Percentiles rank a stretch among this genome's conserved stretches.
phyloP scores from a whole-genome alignment of 495 filamentous ascomycete species.

The Neurospora sp. region DNA sequence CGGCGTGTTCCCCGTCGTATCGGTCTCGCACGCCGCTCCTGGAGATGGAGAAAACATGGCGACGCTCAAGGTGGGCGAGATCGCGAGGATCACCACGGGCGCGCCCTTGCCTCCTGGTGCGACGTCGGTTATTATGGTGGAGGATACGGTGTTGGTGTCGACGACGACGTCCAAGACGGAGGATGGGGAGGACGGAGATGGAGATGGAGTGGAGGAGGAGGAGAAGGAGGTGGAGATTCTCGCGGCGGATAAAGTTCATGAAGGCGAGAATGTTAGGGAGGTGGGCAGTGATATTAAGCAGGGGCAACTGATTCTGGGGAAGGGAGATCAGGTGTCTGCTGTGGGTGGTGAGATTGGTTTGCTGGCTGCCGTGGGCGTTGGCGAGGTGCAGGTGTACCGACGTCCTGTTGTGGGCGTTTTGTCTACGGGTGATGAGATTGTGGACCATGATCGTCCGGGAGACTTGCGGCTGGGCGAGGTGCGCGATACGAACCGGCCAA shows the following conservation, averaged over 20 bases:
- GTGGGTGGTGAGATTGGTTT: constrained; percentile 87
- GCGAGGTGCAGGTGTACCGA: constrained; percentile 62
- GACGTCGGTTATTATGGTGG: constrained; percentile 93
- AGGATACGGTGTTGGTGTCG: constrained; percentile 70
- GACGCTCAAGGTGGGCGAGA: constrained; percentile 57
- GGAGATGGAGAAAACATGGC: constrained; percentile 35
- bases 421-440: constrained; percentile 92
- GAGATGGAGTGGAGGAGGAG: constrained; percentile 79
- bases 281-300: constrained; percentile 76
- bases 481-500: constrained; percentile 83
- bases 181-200: constrained; percentile 64
- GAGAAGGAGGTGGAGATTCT: constrained; percentile 82
- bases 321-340: constrained; percentile 68
- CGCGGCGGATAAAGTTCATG: constrained; percentile 52
- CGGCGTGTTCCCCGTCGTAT: constrained; percentile 76
- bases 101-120: constrained; percentile 84
- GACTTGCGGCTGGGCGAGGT: constrained; percentile 70
- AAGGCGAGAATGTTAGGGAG: constrained; percentile 83
- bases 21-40: constrained; percentile 73
- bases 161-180: constrained; percentile 79
- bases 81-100: constrained; percentile 87
- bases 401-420: constrained; percentile 77
- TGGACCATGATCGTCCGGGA: constrained; percentile 57
- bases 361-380: constrained; percentile 72
- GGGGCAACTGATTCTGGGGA: constrained; percentile 57